These are phyloP conservation scores for Solanum corneliomulleri DNA, from an alignment of 257 asterid genomes.

Conservation along the genomic window DNA sequence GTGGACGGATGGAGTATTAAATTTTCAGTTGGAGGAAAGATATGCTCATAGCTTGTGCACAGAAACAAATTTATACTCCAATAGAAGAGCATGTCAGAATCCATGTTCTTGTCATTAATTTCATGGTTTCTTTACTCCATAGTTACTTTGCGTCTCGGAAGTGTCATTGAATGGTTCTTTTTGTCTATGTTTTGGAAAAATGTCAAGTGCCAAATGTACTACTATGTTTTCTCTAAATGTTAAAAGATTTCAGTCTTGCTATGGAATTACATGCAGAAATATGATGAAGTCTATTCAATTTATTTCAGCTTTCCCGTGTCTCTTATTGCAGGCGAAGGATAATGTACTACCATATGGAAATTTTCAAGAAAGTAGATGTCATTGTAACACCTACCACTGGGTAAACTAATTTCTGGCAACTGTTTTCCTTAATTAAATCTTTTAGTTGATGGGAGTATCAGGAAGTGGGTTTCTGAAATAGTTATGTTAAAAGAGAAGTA, in stretches of 20 bases:
- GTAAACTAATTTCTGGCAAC: slow-evolving; percentile 21
- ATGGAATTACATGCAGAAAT: background rate
- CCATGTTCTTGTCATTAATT: background rate
- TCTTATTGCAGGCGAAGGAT: slow-evolving; percentile 59
- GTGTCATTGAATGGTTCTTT: background rate
- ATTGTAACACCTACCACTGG: slow-evolving; percentile 92
- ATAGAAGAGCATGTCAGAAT: background rate
- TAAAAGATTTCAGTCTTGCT: background rate
- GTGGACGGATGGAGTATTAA: background rate
- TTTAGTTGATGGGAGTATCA: background rate
- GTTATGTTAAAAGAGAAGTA: background rate
- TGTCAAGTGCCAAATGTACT: background rate
- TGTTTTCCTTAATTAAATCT: background rate
- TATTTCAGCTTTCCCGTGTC: background rate
- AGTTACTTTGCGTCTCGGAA: background rate
- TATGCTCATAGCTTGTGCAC: background rate
- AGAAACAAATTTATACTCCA: background rate
- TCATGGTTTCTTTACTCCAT: background rate
- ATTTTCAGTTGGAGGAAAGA: background rate
- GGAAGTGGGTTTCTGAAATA: background rate
- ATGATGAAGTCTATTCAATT: background rate
- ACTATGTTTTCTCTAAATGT: background rate
- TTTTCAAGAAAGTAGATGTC: slow-evolving; percentile 69
- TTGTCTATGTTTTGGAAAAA: background rate
- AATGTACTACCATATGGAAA: slow-evolving; percentile 73